These are phyloP conservation scores for Holtermannia corniformis DNA, from an alignment of 768 basidiomycete species.

Conservation along the genomic window DNA sequence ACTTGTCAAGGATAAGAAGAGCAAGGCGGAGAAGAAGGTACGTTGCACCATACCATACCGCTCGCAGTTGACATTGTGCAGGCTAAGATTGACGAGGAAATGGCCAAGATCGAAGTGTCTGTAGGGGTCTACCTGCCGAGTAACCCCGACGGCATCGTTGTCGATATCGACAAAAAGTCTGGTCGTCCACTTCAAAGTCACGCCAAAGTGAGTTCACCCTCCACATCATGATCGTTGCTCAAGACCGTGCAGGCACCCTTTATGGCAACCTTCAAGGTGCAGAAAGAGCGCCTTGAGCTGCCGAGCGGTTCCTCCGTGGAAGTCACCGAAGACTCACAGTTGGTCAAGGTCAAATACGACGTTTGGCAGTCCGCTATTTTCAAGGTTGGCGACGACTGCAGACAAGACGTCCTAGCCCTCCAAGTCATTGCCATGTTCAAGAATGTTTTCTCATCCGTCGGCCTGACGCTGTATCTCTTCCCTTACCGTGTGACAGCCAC, in stretches of 20 bases:
- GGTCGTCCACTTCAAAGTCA: constrained; percentile 94
- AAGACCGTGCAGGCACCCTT: constrained; percentile 68
- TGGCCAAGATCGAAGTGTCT: constrained; percentile 88
- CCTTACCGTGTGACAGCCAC: constrained; percentile 97
- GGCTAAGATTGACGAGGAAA: constrained; percentile 99
- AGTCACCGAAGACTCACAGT: constrained; percentile 44
- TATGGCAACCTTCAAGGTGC: constrained; percentile 99
- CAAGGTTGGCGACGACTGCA: constrained; percentile 98
- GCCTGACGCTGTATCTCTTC: constrained; percentile 80
- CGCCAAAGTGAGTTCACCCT: constrained; percentile 60
- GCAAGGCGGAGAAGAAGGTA: constrained; percentile 94
- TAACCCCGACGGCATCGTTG: constrained; percentile 90
- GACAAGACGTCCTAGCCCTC: constrained; percentile 94
- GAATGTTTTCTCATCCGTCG: constrained; percentile 83
- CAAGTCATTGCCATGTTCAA: constrained; percentile 99
- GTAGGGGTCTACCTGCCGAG: constrained; percentile 95
- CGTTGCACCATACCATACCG: background rate
- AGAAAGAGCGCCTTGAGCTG: constrained; percentile 66
- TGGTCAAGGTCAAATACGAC: constrained; percentile 51
- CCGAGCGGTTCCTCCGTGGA: constrained; percentile 65
- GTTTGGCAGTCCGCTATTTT: constrained; percentile 98
- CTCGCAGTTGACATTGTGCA: constrained; percentile 36
- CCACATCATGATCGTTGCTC: background rate
- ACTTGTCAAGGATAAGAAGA: constrained; percentile 85
- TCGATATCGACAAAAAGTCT: constrained; percentile 96